Percentiles rank a stretch among this genome's conserved stretches.
phyloP scores from a whole-genome alignment of 2,329 filamentous ascomycete genomes.

The Uncinocarpus reesii region DNA sequence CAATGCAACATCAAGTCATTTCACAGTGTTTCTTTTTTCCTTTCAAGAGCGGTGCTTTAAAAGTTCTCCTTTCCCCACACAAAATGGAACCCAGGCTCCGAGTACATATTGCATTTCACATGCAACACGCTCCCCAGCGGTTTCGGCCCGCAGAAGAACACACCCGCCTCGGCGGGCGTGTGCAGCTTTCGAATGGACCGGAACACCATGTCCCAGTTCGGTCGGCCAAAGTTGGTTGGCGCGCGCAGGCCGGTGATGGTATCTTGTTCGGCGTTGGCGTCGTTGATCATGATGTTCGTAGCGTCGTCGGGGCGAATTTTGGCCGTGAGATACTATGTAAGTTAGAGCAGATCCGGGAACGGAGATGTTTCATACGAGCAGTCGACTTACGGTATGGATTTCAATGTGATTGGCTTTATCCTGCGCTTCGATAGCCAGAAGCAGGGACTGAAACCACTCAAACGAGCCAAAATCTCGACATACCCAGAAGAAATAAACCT shows the following conservation, averaged over 20 bases:
- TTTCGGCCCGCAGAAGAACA: constrained; percentile 82
- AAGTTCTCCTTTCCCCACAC: constrained; percentile 47
- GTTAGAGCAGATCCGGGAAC: neutral
- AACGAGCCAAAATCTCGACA: constrained; percentile 80
- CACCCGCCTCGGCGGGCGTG: constrained; percentile 59
- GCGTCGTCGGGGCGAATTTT: constrained; percentile 79
- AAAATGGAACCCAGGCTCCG: constrained; percentile 60
- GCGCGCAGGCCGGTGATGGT: constrained; percentile 72
- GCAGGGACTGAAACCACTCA: constrained; percentile 78
- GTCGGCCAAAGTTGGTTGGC: constrained; percentile 70
- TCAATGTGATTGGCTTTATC: constrained; percentile 76
- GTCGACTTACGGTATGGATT: constrained; percentile 48
- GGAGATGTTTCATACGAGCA: neutral
- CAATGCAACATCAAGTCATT: neutral
- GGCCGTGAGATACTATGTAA: constrained; percentile 60
- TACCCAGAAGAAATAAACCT: constrained; percentile 91
- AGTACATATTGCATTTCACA: constrained; percentile 80
- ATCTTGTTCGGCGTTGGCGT: constrained; percentile 72
- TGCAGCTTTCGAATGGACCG: constrained; percentile 71
- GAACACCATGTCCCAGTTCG: constrained; percentile 88
- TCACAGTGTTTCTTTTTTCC: neutral
- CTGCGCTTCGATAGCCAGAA: constrained; percentile 76
- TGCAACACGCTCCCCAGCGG: constrained; percentile 65
- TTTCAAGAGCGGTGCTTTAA: constrained; percentile 26
- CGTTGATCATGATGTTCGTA: constrained; percentile 88